Conservation (phyloP, 768 basidiomycete species). For the Suillus plorans region DNA sequence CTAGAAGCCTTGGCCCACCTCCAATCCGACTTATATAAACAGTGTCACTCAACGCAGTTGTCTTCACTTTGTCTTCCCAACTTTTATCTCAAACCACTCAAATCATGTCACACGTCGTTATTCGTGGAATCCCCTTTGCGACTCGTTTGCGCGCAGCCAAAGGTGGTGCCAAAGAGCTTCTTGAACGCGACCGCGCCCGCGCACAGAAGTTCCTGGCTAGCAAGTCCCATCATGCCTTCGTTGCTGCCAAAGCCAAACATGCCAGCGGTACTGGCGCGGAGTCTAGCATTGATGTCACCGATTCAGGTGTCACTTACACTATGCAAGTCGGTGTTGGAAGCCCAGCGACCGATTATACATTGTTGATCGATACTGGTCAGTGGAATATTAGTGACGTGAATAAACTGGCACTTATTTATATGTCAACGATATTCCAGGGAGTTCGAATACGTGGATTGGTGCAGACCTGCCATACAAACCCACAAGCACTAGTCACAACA, state of each 20-base stretch:
- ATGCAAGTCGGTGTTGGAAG: slow-evolving; percentile 47
- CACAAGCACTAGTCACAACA: slow-evolving; percentile 42
- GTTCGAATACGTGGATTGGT: slow-evolving; percentile 56
- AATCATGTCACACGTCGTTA: slow-evolving; percentile 37
- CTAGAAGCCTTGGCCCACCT: neutral
- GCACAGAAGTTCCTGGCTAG: slow-evolving; percentile 57
- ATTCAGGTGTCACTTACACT: slow-evolving; percentile 56
- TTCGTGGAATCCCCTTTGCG: slow-evolving; percentile 45
- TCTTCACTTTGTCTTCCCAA: neutral
- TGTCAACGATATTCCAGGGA: slow-evolving; percentile 23
- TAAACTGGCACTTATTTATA: neutral
- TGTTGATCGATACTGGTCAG: slow-evolving; percentile 55
- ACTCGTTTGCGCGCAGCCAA: slow-evolving; percentile 9
- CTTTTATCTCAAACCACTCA: neutral
- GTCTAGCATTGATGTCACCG: slow-evolving; percentile 49
- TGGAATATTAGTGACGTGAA: slow-evolving; percentile 3
- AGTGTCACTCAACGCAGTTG: neutral
- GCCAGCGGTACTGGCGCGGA: slow-evolving; percentile 14
- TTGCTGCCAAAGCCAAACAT: slow-evolving; percentile 13
- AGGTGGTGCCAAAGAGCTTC: slow-evolving; percentile 41
- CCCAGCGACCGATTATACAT: slow-evolving; percentile 45
- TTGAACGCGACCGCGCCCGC: slow-evolving; percentile 49
- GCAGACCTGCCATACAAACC: slow-evolving; percentile 42
- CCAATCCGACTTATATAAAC: slow-evolving; percentile 19
- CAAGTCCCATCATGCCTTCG: slow-evolving; percentile 53